A percentile compares a stretch with the other conserved stretches of the same genome.
phyloP scores from a whole-genome alignment of 2,329 filamentous ascomycete species.

The Pseudocercospora cruenta region DNA sequence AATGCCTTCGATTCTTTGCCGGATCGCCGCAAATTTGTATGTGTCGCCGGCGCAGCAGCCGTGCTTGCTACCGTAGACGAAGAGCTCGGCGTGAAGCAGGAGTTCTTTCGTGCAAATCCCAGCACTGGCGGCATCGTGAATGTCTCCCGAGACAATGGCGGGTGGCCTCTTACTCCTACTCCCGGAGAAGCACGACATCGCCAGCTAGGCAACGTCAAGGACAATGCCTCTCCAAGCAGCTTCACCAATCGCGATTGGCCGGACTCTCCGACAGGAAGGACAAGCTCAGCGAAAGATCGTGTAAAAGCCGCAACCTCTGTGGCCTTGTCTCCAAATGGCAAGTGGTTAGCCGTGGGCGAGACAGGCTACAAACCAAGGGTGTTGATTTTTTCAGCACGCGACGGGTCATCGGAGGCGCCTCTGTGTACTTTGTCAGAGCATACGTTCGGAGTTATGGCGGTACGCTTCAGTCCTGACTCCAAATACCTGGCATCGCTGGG shows the following conservation, averaged over 20 bases:
- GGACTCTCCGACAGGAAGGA: constrained; percentile 57
- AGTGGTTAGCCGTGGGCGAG: constrained; percentile 87
- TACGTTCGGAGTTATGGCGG: constrained; percentile 81
- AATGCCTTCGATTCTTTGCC: constrained; percentile 84
- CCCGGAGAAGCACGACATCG: constrained; percentile 32
- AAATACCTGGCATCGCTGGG: constrained; percentile 87
- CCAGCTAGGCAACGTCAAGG: constrained; percentile 35
- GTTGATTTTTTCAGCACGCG: constrained; percentile 78
- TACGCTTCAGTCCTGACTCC: constrained; percentile 88
- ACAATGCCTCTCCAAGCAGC: constrained; percentile 52
- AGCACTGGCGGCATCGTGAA: constrained; percentile 16
- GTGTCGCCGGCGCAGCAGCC: constrained; percentile 91
- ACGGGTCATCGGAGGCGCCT: constrained; percentile 79
- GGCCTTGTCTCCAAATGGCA: constrained; percentile 82
- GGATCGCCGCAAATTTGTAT: constrained; percentile 73
- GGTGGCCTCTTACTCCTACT: constrained; percentile 31
- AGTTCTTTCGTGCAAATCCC: constrained; percentile 77
- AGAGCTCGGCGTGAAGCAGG: constrained; percentile 67
- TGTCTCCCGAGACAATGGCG: constrained; percentile 27
- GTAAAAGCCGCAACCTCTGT: constrained; percentile 95
- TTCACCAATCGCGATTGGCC: constrained; percentile 48
- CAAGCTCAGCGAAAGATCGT: constrained; percentile 83
- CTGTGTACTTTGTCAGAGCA: constrained; percentile 87
- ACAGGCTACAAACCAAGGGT: constrained; percentile 92
- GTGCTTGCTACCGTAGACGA: constrained; percentile 81